Base-by-base conservation (phyloP, 176 grass and related monocot genomes). In the Aegilops umbellulata region DNA sequence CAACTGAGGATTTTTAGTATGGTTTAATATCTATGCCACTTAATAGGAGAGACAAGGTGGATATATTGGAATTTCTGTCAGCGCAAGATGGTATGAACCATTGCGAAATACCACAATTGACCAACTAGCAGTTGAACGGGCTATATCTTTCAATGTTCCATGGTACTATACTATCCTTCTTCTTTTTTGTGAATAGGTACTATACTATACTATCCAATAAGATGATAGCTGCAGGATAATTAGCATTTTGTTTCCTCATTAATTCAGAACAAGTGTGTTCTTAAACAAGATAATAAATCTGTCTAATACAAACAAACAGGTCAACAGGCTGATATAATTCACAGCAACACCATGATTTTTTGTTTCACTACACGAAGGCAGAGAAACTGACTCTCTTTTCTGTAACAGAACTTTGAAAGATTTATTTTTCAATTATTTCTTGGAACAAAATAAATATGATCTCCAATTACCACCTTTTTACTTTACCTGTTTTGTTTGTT, bases 71-170 rank as follows among this genome's bases (percentile, higher is more conserved):
- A 90, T 93, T 68, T 2, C 36, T 69, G 5, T 85, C 10, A 1
- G 7, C 42, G 17, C 85, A 76, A 88, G 76, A 84, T 91, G 89
- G 89, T 91, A 87, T 26, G 80, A 80, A 83, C 85, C 89, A 73
- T 65, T 88, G 36, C 30, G 35, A 31, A 84, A 87, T 39, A 87
- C 29, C 14, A 87, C 80, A 10, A 10, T 60, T n/a, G 89, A 91
- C 73, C 13, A 51, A 22, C 53, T 79, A 41, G 89, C 80, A 41
- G 57, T 64, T 42, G 65, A 87, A 81, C 51, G 85, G 47, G 85
- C 67, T 74, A 13, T 88, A 35, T 42, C 64, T 32, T 91, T 91
- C 41, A 41, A 73, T 84, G 34, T 11, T 17, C n/a, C 81, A 64
- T 91, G 89, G 85, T 91, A 91, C 7, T 61, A 23, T 31, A 51